These are phyloP conservation scores for Oldenlandia corymbosa DNA, from an alignment of 257 asterid species.

Conservation along the genomic window DNA sequence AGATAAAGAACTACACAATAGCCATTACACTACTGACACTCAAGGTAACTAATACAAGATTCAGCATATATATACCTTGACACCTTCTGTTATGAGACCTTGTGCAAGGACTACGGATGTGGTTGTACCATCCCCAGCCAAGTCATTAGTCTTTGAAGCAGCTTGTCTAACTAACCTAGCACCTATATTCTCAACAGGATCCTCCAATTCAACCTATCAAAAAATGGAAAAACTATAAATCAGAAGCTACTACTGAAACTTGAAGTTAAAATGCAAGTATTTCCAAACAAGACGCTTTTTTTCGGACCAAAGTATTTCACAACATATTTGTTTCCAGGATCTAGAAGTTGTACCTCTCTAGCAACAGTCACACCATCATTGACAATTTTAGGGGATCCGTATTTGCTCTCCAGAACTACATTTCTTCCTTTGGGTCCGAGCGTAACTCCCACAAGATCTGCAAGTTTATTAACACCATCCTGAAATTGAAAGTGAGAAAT, in stretches of 20 bases:
- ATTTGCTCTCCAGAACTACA: constrained; percentile 34
- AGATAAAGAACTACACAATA: neutral
- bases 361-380: constrained; percentile 35
- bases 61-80: constrained; percentile 30
- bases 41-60: neutral
- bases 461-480: constrained; percentile 36
- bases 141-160: constrained; percentile 38
- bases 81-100: constrained; percentile 37
- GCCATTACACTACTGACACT: neutral
- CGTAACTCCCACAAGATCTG: constrained; percentile 38
- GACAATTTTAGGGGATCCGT: constrained; percentile 30
- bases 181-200: constrained; percentile 38
- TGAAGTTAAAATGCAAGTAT: neutral
- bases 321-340: neutral
- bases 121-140: constrained; percentile 42
- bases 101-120: constrained; percentile 40
- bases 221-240: neutral
- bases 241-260: neutral
- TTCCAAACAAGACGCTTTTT: neutral
- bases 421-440: constrained; percentile 37
- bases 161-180: constrained; percentile 40
- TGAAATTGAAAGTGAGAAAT: constrained; percentile 6
- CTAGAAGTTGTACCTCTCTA: constrained; percentile 21
- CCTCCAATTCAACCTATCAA: constrained; percentile 36
- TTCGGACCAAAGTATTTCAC: neutral